phyloP scores from a whole-genome alignment of 2,329 filamentous ascomycete genomes.

The Apiospora phragmitis region DNA sequence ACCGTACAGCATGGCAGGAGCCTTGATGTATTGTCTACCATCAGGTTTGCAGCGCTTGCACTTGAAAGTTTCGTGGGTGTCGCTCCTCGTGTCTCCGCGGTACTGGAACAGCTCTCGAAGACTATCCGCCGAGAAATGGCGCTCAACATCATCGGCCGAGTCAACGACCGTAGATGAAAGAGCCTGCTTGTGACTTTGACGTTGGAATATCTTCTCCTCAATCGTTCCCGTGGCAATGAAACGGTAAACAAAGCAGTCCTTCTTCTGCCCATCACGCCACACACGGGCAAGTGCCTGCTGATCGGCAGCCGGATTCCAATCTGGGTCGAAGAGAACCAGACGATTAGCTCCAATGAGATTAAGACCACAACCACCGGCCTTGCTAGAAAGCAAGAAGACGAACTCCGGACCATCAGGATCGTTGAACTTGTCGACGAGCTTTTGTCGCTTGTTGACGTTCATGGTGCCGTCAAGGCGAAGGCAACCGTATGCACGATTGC shows the following conservation, averaged over 20 bases:
- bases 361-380: slow-evolving; percentile 91
- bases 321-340: slow-evolving; percentile 89
- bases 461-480: slow-evolving; percentile 94
- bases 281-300: slow-evolving; percentile 96
- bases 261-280: slow-evolving; percentile 98
- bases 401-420: slow-evolving; percentile 88
- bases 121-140: slow-evolving; percentile 91
- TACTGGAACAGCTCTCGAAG: slow-evolving; percentile 95
- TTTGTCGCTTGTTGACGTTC: slow-evolving; percentile 96
- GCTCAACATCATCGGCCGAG: slow-evolving; percentile 92
- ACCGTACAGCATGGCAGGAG: slow-evolving; percentile 92
- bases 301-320: slow-evolving; percentile 97
- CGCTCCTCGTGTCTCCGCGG: slow-evolving; percentile 77
- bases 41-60: slow-evolving; percentile 92
- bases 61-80: slow-evolving; percentile 98
- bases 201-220: slow-evolving; percentile 98
- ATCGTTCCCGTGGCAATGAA: slow-evolving; percentile 98
- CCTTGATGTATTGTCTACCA: slow-evolving; percentile 84
- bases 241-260: slow-evolving; percentile 99
- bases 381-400: slow-evolving; percentile 93
- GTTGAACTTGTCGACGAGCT: slow-evolving; percentile 97
- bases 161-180: slow-evolving; percentile 96
- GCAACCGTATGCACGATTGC: slow-evolving; percentile 78
- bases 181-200: slow-evolving; percentile 97
- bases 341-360: slow-evolving; percentile 81